Evolutionary conservation across 139 green algal genomes (phyloP).

Genomic region (Gonium pectorale): DNA sequence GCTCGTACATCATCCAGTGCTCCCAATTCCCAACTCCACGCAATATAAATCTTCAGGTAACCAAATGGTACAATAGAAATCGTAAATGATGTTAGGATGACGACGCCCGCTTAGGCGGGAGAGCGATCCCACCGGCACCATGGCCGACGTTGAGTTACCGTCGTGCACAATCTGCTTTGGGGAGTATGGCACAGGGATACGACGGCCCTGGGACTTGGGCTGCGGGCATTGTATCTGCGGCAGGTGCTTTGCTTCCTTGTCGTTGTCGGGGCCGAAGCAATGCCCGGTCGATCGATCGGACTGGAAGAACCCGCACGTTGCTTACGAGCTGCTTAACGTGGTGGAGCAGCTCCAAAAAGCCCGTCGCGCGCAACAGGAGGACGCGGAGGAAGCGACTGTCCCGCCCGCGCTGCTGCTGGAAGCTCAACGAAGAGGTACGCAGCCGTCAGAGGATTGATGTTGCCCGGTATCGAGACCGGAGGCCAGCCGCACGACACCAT

Average conservation of each 20-base stretch:
- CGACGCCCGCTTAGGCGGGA: no score
- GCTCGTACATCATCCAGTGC: no score
- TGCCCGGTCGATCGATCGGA: constrained; percentile 12
- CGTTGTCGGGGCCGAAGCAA: background rate
- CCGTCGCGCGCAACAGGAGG: no score
- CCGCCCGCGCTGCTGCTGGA: background rate
- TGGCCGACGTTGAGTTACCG: constrained; percentile 7
- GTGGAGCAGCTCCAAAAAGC: constrained; percentile 6
- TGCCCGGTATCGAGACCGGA: background rate
- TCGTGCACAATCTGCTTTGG: constrained; percentile 10
- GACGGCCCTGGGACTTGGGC: constrained; percentile 9
- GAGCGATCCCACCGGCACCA: no score
- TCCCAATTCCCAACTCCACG: no score
- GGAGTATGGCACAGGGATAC: constrained; percentile 1
- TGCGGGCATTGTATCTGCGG: constrained; percentile 34
- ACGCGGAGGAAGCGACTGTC: background rate
- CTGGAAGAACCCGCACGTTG: constrained; percentile 6
- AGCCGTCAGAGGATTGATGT: background rate
- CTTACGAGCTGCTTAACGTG: constrained; percentile 7
- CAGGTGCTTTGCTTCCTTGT: background rate
- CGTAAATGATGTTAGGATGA: no score
- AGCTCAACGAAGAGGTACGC: background rate
- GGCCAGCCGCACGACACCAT: background rate
- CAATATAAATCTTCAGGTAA: no score
- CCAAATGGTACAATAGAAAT: no score